A percentile compares a stretch with the other conserved stretches of the same genome.
These are phyloP conservation scores for Geranium rotundifolium DNA, from an alignment of 345 rosid genomes.

Conservation along the genomic window DNA sequence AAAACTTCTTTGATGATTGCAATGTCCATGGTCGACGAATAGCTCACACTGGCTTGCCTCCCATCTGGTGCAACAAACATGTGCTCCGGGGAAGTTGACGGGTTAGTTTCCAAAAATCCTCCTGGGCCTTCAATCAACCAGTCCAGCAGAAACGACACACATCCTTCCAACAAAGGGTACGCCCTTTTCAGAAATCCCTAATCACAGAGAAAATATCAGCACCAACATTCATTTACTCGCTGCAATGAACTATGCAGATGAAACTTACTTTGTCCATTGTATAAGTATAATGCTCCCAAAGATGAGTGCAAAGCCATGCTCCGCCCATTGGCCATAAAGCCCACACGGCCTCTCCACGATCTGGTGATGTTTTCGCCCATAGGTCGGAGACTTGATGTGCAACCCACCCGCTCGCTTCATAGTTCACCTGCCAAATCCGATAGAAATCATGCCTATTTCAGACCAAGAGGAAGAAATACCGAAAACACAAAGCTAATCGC, in stretches of 20 bases:
- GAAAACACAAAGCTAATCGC: not conserved
- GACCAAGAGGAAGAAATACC: not conserved
- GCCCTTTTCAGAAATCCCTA: conserved; percentile 79
- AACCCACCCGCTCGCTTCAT: conserved; percentile 83
- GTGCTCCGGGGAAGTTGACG: conserved; percentile 97
- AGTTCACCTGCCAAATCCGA: conserved; percentile 51
- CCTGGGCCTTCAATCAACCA: conserved; percentile 84
- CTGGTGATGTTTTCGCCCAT: conserved; percentile 95
- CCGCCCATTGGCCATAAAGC: conserved; percentile 99
- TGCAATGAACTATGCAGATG: not conserved
- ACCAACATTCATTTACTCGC: conserved; percentile 1
- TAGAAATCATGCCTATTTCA: not conserved
- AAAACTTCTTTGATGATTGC: conserved; percentile 77
- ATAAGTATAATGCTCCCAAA: conserved; percentile 89
- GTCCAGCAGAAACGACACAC: conserved; percentile 65
- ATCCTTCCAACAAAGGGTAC: conserved; percentile 90
- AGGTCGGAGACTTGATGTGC: conserved; percentile 77
- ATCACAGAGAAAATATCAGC: conserved; percentile 10
- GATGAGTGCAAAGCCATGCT: conserved; percentile 90
- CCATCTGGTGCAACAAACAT: conserved; percentile 69
- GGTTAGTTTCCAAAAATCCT: conserved; percentile 78
- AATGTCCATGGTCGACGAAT: conserved; percentile 94
- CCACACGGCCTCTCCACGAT: conserved; percentile 76
- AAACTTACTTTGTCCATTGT: conserved; percentile 66
- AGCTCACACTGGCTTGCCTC: conserved; percentile 74